Evolutionary conservation across 1,139 yeast genomes (phyloP).

Genomic region (Kurtzmaniella quercitrusa): DNA sequence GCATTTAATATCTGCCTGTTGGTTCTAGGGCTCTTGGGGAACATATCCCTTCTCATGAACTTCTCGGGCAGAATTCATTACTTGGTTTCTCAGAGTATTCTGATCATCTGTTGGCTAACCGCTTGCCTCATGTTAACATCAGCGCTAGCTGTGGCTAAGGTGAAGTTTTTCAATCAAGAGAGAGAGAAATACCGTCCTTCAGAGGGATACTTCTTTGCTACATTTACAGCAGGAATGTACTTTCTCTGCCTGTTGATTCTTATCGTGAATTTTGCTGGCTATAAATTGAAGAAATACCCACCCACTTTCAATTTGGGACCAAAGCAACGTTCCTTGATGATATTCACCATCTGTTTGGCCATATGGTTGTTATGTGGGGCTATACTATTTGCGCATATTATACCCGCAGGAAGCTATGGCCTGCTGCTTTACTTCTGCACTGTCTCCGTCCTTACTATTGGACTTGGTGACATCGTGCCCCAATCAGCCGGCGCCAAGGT

Average conservation of each 20-base stretch:
- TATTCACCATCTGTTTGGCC: constrained; percentile 60
- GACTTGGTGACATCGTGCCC: constrained; percentile 73
- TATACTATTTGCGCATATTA: constrained; percentile 34
- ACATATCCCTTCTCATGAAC: constrained; percentile 60
- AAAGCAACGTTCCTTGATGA: constrained; percentile 68
- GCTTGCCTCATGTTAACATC: constrained; percentile 52
- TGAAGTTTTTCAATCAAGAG: constrained; percentile 13
- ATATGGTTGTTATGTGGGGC: constrained; percentile 72
- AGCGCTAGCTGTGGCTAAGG: constrained; percentile 37
- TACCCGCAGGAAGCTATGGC: constrained; percentile 45
- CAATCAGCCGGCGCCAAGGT: constrained; percentile 48
- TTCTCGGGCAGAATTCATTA: constrained; percentile 58
- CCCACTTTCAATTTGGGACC: constrained; percentile 62
- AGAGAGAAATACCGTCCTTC: constrained; percentile 29
- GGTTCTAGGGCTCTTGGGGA: constrained; percentile 61
- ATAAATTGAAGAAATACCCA: constrained; percentile 53
- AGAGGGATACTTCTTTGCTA: constrained; percentile 78
- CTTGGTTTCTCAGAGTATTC: constrained; percentile 52
- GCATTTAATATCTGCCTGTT: constrained; percentile 60
- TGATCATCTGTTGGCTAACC: constrained; percentile 58
- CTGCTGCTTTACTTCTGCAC: constrained; percentile 65
- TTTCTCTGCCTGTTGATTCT: constrained; percentile 50
- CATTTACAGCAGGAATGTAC: constrained; percentile 59
- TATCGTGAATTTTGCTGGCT: constrained; percentile 58
- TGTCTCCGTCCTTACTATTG: constrained; percentile 72